phyloP scores from a whole-genome alignment of 2,329 filamentous ascomycete genomes.

The Scedosporium apiospermum region DNA sequence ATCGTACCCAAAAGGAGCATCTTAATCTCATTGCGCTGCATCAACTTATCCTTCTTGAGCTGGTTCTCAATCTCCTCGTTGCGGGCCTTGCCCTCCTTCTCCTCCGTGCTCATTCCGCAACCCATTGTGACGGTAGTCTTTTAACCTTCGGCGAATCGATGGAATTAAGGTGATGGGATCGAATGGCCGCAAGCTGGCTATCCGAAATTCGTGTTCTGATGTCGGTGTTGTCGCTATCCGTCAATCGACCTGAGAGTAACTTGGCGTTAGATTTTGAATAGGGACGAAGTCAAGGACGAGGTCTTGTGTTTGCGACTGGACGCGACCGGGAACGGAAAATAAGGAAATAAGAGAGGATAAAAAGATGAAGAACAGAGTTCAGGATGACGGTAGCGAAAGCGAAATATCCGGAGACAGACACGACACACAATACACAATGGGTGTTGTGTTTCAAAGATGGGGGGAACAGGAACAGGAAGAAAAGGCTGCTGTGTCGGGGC shows the following conservation, averaged over 20 bases:
- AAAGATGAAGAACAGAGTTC: background rate
- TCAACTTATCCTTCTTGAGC: slow-evolving; percentile 96
- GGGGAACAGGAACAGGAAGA: background rate
- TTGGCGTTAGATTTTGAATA: background rate
- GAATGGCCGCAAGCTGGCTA: background rate
- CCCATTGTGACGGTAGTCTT: slow-evolving; percentile 67
- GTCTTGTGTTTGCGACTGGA: background rate
- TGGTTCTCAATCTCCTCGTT: slow-evolving; percentile 99
- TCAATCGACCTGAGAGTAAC: slow-evolving; percentile 1
- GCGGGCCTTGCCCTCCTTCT: slow-evolving; percentile 99
- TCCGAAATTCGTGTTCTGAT: background rate
- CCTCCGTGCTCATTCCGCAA: slow-evolving; percentile 99
- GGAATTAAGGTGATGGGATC: background rate
- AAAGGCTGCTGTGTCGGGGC: background rate
- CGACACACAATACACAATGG: background rate
- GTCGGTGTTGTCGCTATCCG: background rate
- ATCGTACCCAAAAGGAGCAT: slow-evolving; percentile 88
- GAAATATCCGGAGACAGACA: background rate
- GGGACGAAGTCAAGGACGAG: background rate
- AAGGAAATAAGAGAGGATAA: background rate
- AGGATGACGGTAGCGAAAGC: background rate
- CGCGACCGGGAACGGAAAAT: background rate
- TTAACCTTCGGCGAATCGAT: background rate
- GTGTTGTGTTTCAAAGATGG: background rate
- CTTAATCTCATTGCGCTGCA: slow-evolving; percentile 99